Conservation (phyloP, 352 stramenopile genomes). For the Blastocystis sp. region DNA sequence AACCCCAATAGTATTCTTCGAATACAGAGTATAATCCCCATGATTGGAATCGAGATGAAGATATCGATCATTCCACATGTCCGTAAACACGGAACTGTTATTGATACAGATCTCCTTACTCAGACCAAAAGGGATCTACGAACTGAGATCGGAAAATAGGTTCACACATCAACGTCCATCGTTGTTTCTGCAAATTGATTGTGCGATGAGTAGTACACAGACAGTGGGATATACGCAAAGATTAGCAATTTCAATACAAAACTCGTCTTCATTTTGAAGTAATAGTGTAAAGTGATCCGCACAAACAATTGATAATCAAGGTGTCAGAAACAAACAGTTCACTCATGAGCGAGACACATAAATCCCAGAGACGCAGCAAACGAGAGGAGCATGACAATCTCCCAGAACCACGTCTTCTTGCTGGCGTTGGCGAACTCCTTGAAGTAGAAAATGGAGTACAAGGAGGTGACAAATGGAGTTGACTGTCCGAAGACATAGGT, state of each 20-base stretch:
- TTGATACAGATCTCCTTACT: conserved; percentile 53
- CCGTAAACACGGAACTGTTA: conserved; percentile 27
- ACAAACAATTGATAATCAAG: background rate
- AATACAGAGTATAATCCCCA: background rate
- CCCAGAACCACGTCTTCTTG: background rate
- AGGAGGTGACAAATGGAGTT: background rate
- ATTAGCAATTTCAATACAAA: background rate
- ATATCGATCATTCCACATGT: conserved; percentile 42
- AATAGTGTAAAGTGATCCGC: background rate
- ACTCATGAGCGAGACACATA: background rate
- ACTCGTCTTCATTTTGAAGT: background rate
- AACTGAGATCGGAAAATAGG: background rate
- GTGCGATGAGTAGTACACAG: background rate
- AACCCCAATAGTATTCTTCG: conserved; percentile 33
- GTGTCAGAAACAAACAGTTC: conserved; percentile 26
- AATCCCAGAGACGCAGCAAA: background rate
- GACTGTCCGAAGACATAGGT: conserved; percentile 1
- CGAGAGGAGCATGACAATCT: background rate
- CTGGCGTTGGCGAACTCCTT: background rate
- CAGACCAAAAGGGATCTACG: background rate
- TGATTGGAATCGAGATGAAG: background rate
- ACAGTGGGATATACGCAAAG: background rate
- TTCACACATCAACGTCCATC: background rate
- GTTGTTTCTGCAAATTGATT: background rate
- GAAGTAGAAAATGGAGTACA: conserved; percentile 30